These are phyloP conservation scores for Microcyclospora tardicrescens DNA, from an alignment of 2,329 filamentous ascomycete genomes.

Conservation along the genomic window DNA sequence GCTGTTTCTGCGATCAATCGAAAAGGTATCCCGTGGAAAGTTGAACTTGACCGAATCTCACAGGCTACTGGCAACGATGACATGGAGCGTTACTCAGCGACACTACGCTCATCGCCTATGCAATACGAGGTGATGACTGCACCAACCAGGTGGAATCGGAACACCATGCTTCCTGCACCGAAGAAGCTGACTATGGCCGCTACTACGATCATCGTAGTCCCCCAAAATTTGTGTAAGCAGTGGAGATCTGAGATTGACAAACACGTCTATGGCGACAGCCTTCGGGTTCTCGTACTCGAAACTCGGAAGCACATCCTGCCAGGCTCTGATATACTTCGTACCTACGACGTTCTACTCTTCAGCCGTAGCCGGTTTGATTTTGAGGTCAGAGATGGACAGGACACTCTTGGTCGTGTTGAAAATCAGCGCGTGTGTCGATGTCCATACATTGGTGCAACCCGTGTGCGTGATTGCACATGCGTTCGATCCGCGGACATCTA, in stretches of 20 bases:
- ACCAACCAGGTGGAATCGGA: constrained; percentile 30
- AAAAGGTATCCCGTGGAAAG: constrained; percentile 57
- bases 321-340: constrained; percentile 41
- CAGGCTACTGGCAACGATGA: constrained; percentile 37
- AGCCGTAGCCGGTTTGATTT: constrained; percentile 60
- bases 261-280: constrained; percentile 48
- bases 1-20: constrained; percentile 56
- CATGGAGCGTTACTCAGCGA: constrained; percentile 37
- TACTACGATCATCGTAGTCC: constrained; percentile 66
- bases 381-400: constrained; percentile 43
- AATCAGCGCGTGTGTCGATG: constrained; percentile 21
- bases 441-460: constrained; percentile 32
- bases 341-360: constrained; percentile 67
- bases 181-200: constrained; percentile 50
- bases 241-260: constrained; percentile 72
- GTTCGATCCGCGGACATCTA: constrained; percentile 31
- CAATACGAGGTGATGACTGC: constrained; percentile 30
- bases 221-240: constrained; percentile 69
- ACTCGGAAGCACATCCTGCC: constrained; percentile 43
- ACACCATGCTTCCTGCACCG: constrained; percentile 26
- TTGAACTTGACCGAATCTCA: constrained; percentile 44
- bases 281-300: constrained; percentile 51
- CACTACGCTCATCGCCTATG: constrained; percentile 30
- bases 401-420: constrained; percentile 31
- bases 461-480: constrained; percentile 34